Conservation (phyloP, 1,139 yeast genomes). For the Komagataea norvegica region DNA sequence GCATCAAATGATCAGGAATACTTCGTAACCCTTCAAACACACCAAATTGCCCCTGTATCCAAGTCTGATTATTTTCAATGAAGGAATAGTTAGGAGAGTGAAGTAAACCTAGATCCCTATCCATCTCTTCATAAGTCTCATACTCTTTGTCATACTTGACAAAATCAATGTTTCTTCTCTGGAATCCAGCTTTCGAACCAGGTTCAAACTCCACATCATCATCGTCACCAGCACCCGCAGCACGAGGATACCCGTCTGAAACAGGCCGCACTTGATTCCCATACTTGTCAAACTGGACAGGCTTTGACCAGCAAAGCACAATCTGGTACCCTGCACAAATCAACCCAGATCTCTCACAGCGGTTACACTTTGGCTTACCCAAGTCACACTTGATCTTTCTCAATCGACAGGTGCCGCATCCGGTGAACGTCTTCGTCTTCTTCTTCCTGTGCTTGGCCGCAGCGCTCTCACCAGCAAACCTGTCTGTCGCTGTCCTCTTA, state of each 20-base stretch:
- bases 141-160: constrained; percentile 66
- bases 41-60: constrained; percentile 76
- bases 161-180: constrained; percentile 71
- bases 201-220: constrained; percentile 22
- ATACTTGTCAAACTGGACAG: constrained; percentile 42
- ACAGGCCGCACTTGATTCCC: constrained; percentile 29
- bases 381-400: constrained; percentile 59
- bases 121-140: constrained; percentile 77
- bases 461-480: too few species aligned
- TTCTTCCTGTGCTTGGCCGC: constrained; percentile 18
- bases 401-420: constrained; percentile 61
- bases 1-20: constrained; percentile 21
- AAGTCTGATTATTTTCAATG: constrained; percentile 46
- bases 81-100: constrained; percentile 47
- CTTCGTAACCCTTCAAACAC: constrained; percentile 46
- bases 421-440: constrained; percentile 48
- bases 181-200: constrained; percentile 41
- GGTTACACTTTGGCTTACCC: constrained; percentile 45
- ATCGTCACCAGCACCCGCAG: constrained; percentile 27
- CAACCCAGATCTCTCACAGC: constrained; percentile 52
- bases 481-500: too few species aligned
- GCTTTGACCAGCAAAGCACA: constrained; percentile 70
- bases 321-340: constrained; percentile 81
- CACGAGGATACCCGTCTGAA: constrained; percentile 25
- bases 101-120: constrained; percentile 57